Evolutionary conservation across 75 land plant genomes (phyloP), one percentile per base, ranked within the genome.

Genomic region (Isoetes taiwanensis): DNA sequence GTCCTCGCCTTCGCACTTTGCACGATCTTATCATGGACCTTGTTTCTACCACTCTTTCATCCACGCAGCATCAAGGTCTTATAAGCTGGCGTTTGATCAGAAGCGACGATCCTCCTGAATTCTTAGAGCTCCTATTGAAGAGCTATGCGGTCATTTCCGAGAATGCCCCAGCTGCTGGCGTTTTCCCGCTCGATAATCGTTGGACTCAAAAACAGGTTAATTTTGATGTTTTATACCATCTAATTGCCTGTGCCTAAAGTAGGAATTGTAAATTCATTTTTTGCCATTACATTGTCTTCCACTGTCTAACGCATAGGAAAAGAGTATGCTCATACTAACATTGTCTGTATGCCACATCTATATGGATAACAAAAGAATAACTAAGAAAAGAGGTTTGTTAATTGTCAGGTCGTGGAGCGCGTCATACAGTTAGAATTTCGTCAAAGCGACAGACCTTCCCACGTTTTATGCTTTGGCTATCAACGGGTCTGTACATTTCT

Each of bases 61-160:
- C n/a, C n/a, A n/a, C n/a, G n/a, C n/a, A n/a, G n/a, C n/a, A n/a
- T n/a, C n/a, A n/a, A n/a, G n/a, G n/a, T n/a, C n/a, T n/a, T n/a
- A n/a, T n/a, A n/a, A n/a, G n/a, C n/a, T n/a, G n/a, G n/a, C n/a
- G n/a, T n/a, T n/a, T n/a, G n/a, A 39, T 79, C 11, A 43, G 78
- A 12, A 63, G 43, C 0, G 68, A 52, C 16, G 83, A 80, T 34
- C 62, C 67, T 33, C 52, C 48, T 0, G 77, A 69, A 0, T 80
- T 77, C 26, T 48, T 64, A 14, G 59, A 56, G 24, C 70, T 80
- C 54, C 31, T 80, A 32, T 58, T 35, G 41, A 21, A 48, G 8
- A 72, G 74, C 68, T 77, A 35, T 60, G 74, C 76, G 11, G 80
- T 80, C 24, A 55, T 80, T 14, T 23, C 71, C 23, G 54, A 71